These are phyloP conservation scores for Draba incana DNA, from an alignment of 345 rosid genomes.

Conservation along the genomic window DNA sequence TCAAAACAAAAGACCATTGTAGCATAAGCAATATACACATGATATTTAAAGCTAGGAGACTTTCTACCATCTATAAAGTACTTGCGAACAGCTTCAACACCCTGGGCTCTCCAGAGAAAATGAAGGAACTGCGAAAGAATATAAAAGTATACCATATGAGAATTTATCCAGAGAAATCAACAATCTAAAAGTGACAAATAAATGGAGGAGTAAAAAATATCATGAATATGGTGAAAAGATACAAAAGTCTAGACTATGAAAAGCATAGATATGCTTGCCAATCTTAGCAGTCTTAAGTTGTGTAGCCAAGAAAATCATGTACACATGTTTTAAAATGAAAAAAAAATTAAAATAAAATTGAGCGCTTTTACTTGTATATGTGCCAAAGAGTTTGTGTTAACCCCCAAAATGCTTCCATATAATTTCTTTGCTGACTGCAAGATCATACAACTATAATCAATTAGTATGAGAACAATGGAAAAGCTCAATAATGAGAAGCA, in stretches of 20 bases:
- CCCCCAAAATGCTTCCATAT: conserved; percentile 74
- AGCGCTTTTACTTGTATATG: conserved; percentile 75
- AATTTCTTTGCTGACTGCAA: conserved; percentile 83
- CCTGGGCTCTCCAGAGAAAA: conserved; percentile 86
- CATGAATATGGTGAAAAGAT: conserved; percentile 7
- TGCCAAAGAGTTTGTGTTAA: conserved; percentile 70
- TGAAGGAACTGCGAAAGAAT: conserved; percentile 69
- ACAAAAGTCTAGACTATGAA: conserved; percentile 4
- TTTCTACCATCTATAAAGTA: conserved; percentile 87
- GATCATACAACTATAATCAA: conserved; percentile 38
- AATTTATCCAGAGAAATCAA: conserved; percentile 4
- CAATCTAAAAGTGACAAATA: neutral
- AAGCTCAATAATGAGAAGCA: conserved; percentile 22
- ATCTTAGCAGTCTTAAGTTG: conserved; percentile 16
- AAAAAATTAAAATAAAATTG: neutral
- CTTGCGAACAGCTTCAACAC: conserved; percentile 95
- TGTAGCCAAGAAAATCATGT: neutral
- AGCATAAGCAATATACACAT: conserved; percentile 92
- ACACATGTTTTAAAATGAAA: too few relatives aligned
- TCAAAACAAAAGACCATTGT: conserved; percentile 87
- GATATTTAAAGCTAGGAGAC: conserved; percentile 82
- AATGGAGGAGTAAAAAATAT: conserved; percentile 8
- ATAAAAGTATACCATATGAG: conserved; percentile 33
- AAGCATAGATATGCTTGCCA: conserved; percentile 14
- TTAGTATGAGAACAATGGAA: conserved; percentile 15